phyloP scores from a whole-genome alignment of 139 green algal genomes.

The Chloropicon primus region DNA sequence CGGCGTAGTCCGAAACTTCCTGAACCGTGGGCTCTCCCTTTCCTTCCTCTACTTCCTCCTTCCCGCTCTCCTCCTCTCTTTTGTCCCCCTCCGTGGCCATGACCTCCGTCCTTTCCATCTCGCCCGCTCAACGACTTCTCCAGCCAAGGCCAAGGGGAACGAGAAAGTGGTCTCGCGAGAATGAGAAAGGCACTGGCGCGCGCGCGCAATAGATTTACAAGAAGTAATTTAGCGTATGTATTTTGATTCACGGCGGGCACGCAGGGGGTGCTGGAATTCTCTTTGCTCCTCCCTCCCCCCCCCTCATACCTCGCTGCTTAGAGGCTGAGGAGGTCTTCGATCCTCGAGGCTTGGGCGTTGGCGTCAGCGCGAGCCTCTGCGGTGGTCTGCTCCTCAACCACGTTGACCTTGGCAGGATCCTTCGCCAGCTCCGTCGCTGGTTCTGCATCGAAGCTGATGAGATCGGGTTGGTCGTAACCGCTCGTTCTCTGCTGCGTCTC shows the following conservation, averaged over 20 bases:
- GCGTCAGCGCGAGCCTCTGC: neutral
- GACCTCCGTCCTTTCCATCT: too few relatives aligned
- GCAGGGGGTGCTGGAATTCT: too few relatives aligned
- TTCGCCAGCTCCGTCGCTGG: too few relatives aligned
- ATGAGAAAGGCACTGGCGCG: too few relatives aligned
- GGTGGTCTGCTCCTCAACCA: neutral
- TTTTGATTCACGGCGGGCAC: too few relatives aligned
- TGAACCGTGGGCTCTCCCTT: neutral
- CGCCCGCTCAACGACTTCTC: too few relatives aligned
- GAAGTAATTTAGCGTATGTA: too few relatives aligned
- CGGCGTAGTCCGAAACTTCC: slow-evolving; percentile 5
- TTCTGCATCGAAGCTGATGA: neutral
- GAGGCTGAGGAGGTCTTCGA: neutral
- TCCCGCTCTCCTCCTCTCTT: neutral
- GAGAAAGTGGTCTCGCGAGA: too few relatives aligned
- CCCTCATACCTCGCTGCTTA: too few relatives aligned
- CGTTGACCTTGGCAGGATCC: neutral
- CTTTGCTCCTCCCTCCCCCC: too few relatives aligned
- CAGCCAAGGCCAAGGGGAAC: too few relatives aligned
- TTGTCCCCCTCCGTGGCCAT: neutral
- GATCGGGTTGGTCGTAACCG: neutral
- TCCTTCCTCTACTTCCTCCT: neutral
- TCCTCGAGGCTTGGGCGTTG: neutral
- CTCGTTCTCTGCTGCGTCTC: neutral
- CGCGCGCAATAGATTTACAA: too few relatives aligned